These are phyloP conservation scores for Pleurotus giganteus DNA, from an alignment of 768 basidiomycete genomes.

Conservation along the genomic window DNA sequence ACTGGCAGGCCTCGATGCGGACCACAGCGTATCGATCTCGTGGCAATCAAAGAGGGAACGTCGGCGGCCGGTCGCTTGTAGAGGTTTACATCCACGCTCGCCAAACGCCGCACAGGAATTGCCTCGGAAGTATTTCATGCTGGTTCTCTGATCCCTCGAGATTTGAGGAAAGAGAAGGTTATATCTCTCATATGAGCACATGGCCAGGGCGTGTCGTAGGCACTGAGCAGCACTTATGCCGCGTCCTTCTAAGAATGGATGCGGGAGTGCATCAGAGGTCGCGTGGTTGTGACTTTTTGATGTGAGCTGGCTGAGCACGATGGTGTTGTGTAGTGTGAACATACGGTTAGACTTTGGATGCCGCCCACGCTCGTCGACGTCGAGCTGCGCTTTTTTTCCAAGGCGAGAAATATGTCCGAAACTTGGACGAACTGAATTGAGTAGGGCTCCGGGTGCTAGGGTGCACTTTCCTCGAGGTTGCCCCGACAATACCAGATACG, in stretches of 20 bases:
- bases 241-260: neutral
- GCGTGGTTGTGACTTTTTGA: neutral
- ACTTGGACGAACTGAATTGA: neutral
- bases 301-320: neutral
- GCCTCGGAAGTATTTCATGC: neutral
- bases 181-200: neutral
- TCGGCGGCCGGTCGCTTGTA: constrained; percentile 5
- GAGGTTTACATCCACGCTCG: neutral
- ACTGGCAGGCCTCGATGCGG: constrained; percentile 3
- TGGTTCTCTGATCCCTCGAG: neutral
- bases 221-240: neutral
- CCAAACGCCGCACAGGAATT: constrained; percentile 10
- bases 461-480: constrained; percentile 6
- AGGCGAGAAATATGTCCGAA: neutral
- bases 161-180: neutral
- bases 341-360: neutral
- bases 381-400: neutral
- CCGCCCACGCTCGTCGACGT: neutral
- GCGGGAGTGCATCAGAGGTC: neutral
- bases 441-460: neutral
- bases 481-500: neutral
- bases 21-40: neutral
- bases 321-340: too few species aligned
- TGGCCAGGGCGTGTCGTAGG: constrained; percentile 7
- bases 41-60: neutral